Base-by-base conservation (phyloP, 345 rosid species). In the Balakata baccata region DNA sequence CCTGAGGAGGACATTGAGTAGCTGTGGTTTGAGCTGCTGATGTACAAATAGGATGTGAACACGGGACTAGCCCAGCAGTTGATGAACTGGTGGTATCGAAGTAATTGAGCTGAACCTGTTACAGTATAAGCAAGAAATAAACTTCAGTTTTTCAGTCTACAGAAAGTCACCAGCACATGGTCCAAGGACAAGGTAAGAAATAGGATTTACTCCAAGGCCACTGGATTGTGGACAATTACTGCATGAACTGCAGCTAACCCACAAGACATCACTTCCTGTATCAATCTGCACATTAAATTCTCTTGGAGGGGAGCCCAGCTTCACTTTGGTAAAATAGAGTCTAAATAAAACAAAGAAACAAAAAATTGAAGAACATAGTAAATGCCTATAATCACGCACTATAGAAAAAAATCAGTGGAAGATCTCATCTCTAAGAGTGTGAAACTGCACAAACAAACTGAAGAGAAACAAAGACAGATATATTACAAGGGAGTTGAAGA, bases 201-300 rank as follows among this genome's bases (percentile, higher is more conserved):
- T 54, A 63, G 68, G 50, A 66, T 56, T 78, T 87, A 91, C 98
- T 75, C 97, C 94, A 63, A 95, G 96, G 77, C 91, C 99, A 82
- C 98, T 92, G 50, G 92, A 76, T 53, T 80, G 87, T 45, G 98
- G 98, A 77, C 97, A 94, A 73, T 92, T 81, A 73, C 66, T 81
- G 85, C 98, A 92, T 62, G 97, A 82, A 79, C 84, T 83, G 79
- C 98, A 94, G 79, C 87, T 80, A 46, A 94, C 92, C 98, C 98
- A 94, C 79, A 94, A 82, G 73, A 92, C 87, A 57, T 94, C 97
- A 46, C 98, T 94, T 80, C 98, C 98, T 9, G 98, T 95, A 81
- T 95, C 99, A 79, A 95, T 95, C 87, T 95, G 98, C 85, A 92
- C 97, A 79, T 86, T 92, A 86, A 90, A 95, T 68, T 88, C 99